Evolutionary conservation across 2,329 filamentous ascomycete genomes (phyloP).

Genomic region (Blastomyces percursus): DNA sequence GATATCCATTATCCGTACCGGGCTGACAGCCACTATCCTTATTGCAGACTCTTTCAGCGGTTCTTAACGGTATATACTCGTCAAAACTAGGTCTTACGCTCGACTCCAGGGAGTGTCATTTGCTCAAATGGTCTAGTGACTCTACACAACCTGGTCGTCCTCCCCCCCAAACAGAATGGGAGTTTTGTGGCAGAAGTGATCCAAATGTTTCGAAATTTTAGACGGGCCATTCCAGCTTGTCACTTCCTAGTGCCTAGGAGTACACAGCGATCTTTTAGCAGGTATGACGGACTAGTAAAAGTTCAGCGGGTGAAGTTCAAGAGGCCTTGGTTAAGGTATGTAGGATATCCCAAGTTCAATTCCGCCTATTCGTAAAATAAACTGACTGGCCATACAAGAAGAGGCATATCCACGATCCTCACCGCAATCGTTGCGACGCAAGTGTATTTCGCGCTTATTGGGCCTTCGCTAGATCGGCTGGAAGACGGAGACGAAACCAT

Average conservation of each 20-base stretch:
- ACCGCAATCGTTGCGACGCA: not conserved
- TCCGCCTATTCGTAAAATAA: not conserved
- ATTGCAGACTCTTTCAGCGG: not conserved
- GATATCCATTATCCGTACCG: not conserved
- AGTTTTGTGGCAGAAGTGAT: not conserved
- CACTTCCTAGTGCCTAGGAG: slow-evolving; percentile 3
- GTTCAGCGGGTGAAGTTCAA: slow-evolving; percentile 11
- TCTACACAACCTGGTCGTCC: not conserved
- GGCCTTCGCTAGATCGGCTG: not conserved
- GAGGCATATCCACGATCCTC: not conserved
- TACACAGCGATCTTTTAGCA: slow-evolving; percentile 5
- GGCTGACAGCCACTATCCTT: not conserved
- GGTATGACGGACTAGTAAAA: slow-evolving; percentile 4
- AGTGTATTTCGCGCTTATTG: not conserved
- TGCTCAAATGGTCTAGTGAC: not conserved
- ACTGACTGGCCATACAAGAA: not conserved
- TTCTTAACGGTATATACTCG: not conserved
- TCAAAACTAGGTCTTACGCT: not conserved
- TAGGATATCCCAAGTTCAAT: not conserved
- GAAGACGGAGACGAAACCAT: not conserved
- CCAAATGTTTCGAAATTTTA: slow-evolving; percentile 7
- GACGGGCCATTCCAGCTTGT: slow-evolving; percentile 2
- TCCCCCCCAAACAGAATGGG: not conserved
- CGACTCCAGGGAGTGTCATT: not conserved
- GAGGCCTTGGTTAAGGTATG: slow-evolving; percentile 7